These are phyloP conservation scores for Lyophyllum decastes DNA, from an alignment of 768 basidiomycete genomes.

Conservation along the genomic window DNA sequence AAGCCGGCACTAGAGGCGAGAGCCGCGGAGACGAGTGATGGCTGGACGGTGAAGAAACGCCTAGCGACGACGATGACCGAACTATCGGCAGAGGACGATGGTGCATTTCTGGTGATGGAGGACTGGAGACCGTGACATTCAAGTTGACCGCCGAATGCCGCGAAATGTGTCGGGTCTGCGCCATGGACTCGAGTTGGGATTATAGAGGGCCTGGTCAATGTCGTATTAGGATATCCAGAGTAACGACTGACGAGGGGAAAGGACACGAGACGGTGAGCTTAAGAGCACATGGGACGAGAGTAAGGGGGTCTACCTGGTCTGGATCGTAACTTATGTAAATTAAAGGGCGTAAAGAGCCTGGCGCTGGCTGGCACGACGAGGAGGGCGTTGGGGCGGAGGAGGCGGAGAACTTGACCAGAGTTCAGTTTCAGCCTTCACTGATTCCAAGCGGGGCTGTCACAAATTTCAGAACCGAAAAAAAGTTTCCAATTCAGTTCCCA, in stretches of 20 bases:
- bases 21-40: constrained; percentile 43
- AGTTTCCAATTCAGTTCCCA: constrained; percentile 9
- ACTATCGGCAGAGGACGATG: constrained; percentile 59
- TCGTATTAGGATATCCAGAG: constrained; percentile 9
- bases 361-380: constrained; percentile 2
- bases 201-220: not conserved
- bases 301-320: not conserved
- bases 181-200: constrained; percentile 14
- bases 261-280: constrained; percentile 6
- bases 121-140: constrained; percentile 13
- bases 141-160: constrained; percentile 16
- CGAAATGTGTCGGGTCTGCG: constrained; percentile 15
- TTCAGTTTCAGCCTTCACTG: constrained; percentile 10
- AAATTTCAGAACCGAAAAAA: constrained; percentile 20
- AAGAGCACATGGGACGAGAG: constrained; percentile 1
- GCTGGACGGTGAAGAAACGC: constrained; percentile 28
- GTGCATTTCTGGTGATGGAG: constrained; percentile 50
- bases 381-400: not conserved
- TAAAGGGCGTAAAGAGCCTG: not conserved
- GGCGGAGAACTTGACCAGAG: constrained; percentile 10
- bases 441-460: constrained; percentile 15
- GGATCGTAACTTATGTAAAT: constrained; percentile 9
- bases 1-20: constrained; percentile 53
- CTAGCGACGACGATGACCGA: constrained; percentile 53
- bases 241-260: not conserved